A percentile compares a stretch with the other conserved stretches of the same genome.
phyloP scores from a whole-genome alignment of 352 stramenopile species.

The Albugo candida region DNA sequence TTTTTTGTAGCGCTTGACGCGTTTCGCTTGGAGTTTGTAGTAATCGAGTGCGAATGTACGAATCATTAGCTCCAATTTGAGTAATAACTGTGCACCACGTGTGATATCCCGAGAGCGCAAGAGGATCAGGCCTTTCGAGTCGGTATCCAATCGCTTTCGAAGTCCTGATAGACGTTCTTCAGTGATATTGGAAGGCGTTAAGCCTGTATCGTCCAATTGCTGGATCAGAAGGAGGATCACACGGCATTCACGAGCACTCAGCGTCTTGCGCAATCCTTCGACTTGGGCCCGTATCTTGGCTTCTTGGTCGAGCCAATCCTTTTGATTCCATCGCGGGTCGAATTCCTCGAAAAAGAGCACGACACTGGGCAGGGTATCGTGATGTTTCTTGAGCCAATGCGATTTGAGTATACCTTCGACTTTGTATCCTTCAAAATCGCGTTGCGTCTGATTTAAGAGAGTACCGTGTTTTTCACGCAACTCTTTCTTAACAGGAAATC shows the following conservation, averaged over 20 bases:
- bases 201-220: constrained; percentile 46
- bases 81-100: constrained; percentile 27
- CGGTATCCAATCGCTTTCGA: constrained; percentile 40
- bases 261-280: constrained; percentile 37
- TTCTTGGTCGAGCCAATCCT: constrained; percentile 57
- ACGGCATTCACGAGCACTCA: constrained; percentile 48
- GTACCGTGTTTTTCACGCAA: constrained; percentile 67
- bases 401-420: constrained; percentile 57
- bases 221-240: constrained; percentile 66
- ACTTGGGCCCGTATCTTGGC: constrained; percentile 46
- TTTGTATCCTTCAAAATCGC: constrained; percentile 55
- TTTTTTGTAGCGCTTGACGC: constrained; percentile 79
- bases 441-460: constrained; percentile 28
- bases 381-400: constrained; percentile 75
- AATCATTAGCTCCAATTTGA: constrained; percentile 54
- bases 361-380: constrained; percentile 55
- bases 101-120: constrained; percentile 41
- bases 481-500: constrained; percentile 69
- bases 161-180: constrained; percentile 58
- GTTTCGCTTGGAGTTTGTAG: constrained; percentile 75
- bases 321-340: constrained; percentile 44
- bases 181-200: constrained; percentile 33
- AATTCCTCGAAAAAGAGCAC: constrained; percentile 74
- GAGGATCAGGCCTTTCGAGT: constrained; percentile 56
- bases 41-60: constrained; percentile 70